Conservation (phyloP, 1,139 yeast genomes). For the Groenewaldozyma auringiensis region DNA sequence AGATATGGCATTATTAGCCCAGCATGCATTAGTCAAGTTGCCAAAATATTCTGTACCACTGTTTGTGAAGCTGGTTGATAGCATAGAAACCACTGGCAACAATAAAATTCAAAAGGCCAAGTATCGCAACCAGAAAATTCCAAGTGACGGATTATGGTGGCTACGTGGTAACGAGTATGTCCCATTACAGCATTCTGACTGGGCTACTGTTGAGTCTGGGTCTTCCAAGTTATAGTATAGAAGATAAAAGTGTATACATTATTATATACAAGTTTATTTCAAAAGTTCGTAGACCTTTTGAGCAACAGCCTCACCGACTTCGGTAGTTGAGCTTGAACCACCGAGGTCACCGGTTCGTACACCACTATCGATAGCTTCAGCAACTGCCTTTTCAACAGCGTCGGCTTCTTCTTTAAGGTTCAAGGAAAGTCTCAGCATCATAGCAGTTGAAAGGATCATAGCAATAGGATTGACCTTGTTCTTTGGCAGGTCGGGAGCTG, state of each 20-base stretch:
- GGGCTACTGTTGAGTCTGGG: slow-evolving; percentile 38
- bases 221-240: slow-evolving; percentile 21
- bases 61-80: slow-evolving; percentile 59
- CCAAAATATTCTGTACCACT: slow-evolving; percentile 90
- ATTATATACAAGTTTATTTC: slow-evolving; percentile 5
- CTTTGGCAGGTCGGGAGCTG: slow-evolving; percentile 87
- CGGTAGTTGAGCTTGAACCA: slow-evolving; percentile 69
- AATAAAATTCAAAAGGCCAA: slow-evolving; percentile 78
- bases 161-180: slow-evolving; percentile 36
- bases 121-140: slow-evolving; percentile 70
- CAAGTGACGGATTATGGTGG: slow-evolving; percentile 56
- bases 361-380: slow-evolving; percentile 70
- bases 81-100: slow-evolving; percentile 66
- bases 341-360: slow-evolving; percentile 87
- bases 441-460: slow-evolving; percentile 64
- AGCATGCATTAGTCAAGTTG: slow-evolving; percentile 41
- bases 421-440: slow-evolving; percentile 91
- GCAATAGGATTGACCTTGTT: slow-evolving; percentile 94
- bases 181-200: slow-evolving; percentile 49
- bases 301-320: slow-evolving; percentile 91
- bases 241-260: not conserved
- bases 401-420: slow-evolving; percentile 77
- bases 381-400: slow-evolving; percentile 84
- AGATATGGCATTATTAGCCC: slow-evolving; percentile 34
- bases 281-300: slow-evolving; percentile 58